Percentiles rank a stretch among this genome's conserved stretches.
phyloP scores from a whole-genome alignment of 2,329 filamentous ascomycete genomes.

The Aspergillus japonicus region DNA sequence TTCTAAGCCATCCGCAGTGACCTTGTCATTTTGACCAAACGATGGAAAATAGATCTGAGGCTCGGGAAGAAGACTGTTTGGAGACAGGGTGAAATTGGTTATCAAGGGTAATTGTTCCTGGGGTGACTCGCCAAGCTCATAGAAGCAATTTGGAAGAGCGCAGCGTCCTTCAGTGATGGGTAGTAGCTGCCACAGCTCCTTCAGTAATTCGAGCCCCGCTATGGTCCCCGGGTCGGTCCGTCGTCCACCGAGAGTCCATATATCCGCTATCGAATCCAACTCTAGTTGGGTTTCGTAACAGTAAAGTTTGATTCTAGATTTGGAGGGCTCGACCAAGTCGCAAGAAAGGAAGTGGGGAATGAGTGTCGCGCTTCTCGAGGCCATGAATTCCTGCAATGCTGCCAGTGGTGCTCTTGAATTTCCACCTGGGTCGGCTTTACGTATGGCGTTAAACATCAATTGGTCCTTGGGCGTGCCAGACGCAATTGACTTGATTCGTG shows the following conservation, averaged over 20 bases:
- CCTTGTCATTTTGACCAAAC: conserved; percentile 6
- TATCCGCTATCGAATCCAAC: background rate
- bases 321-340: conserved; percentile 1
- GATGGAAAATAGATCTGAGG: conserved; percentile 12
- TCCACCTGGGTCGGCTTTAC: background rate
- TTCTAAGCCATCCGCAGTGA: conserved; percentile 3
- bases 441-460: conserved; percentile 16
- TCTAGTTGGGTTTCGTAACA: background rate
- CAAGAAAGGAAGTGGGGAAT: conserved; percentile 3
- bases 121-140: background rate
- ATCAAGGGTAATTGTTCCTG: conserved; percentile 3
- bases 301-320: conserved; percentile 6
- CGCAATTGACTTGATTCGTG: conserved; percentile 13
- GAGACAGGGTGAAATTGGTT: background rate
- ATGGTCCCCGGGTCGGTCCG: background rate
- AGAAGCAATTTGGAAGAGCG: background rate
- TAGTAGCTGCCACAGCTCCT: conserved; percentile 3
- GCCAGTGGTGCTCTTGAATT: background rate
- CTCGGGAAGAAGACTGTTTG: conserved; percentile 2
- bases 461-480: conserved; percentile 12
- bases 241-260: background rate
- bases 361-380: background rate
- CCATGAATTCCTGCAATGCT: background rate
- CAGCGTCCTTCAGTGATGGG: background rate
- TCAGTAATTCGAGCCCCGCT: background rate